Percentiles rank a stretch among this genome's conserved stretches.
Conservation (phyloP, 2,329 filamentous ascomycete species). For the Curvularia sp. region DNA sequence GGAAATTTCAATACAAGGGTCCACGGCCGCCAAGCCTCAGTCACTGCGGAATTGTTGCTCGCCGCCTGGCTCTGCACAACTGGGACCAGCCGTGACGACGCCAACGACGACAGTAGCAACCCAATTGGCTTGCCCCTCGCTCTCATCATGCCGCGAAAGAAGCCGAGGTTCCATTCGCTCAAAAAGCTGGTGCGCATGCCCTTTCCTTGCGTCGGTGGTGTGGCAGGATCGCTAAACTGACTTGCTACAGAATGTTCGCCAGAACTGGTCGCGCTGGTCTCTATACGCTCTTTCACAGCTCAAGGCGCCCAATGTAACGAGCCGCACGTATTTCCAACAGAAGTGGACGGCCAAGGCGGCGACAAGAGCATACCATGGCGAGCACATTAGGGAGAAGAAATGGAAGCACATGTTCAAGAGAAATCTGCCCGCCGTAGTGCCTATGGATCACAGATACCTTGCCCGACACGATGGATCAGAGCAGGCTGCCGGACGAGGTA, state of each 20-base stretch:
- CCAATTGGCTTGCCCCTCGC: conserved; percentile 15
- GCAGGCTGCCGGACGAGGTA: conserved; percentile 82
- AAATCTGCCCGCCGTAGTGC: conserved; percentile 79
- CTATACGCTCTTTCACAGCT: conserved; percentile 81
- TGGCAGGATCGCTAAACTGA: conserved; percentile 15
- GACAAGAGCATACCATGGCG: conserved; percentile 89
- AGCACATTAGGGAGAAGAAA: conserved; percentile 89
- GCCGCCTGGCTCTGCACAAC: conserved; percentile 15
- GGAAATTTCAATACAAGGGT: conserved; percentile 21
- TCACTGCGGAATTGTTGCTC: conserved; percentile 12
- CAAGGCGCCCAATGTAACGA: conserved; percentile 49
- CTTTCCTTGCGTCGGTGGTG: background rate
- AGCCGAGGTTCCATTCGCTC: conserved; percentile 68
- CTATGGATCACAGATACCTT: conserved; percentile 83
- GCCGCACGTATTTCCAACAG: conserved; percentile 88
- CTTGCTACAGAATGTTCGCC: conserved; percentile 77
- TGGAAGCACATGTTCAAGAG: conserved; percentile 94
- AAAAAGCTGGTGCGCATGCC: conserved; percentile 65
- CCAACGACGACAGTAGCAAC: conserved; percentile 2
- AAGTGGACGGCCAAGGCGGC: conserved; percentile 93
- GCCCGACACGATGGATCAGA: conserved; percentile 82
- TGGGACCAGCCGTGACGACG: conserved; percentile 13
- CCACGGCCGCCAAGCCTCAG: conserved; percentile 9
- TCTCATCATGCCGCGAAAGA: conserved; percentile 54
- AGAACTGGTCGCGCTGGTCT: conserved; percentile 98